These are phyloP conservation scores for Fagopyrum esculentum DNA, from an alignment of 148 eudicot species.

Conservation along the genomic window DNA sequence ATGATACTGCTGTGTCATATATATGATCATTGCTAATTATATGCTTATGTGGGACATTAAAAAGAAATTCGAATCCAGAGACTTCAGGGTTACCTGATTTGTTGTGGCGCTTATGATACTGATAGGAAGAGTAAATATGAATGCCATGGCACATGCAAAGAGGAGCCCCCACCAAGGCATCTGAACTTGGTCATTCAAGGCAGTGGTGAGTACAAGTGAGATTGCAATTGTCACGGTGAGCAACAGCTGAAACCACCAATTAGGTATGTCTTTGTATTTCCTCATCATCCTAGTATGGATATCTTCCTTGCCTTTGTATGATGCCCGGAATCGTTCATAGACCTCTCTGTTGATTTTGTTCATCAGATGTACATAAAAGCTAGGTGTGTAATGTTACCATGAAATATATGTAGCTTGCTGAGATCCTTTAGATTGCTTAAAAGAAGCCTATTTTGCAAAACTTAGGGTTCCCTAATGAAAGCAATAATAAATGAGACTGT, in stretches of 20 bases:
- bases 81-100: constrained; percentile 49
- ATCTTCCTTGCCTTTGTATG: constrained; percentile 72
- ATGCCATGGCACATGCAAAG: constrained; percentile 76
- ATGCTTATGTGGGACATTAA: too few relatives aligned
- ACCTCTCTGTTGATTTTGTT: constrained; percentile 59
- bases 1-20: neutral
- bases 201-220: constrained; percentile 59
- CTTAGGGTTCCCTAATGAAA: too few relatives aligned
- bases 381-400: too few relatives aligned
- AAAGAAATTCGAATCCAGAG: too few relatives aligned
- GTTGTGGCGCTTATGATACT: constrained; percentile 97
- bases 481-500: too few relatives aligned
- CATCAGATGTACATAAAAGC: neutral
- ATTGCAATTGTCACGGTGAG: constrained; percentile 47
- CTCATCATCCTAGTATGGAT: constrained; percentile 81
- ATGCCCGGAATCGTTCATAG: constrained; percentile 54
- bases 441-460: too few relatives aligned
- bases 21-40: neutral
- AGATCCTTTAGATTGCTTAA: too few relatives aligned
- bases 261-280: constrained; percentile 85
- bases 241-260: constrained; percentile 80
- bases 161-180: constrained; percentile 99
- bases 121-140: constrained; percentile 85
- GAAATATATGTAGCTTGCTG: too few relatives aligned
- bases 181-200: constrained; percentile 68